phyloP scores from a whole-genome alignment of 805 yeast genomes.

The Lachancea meyersii region DNA sequence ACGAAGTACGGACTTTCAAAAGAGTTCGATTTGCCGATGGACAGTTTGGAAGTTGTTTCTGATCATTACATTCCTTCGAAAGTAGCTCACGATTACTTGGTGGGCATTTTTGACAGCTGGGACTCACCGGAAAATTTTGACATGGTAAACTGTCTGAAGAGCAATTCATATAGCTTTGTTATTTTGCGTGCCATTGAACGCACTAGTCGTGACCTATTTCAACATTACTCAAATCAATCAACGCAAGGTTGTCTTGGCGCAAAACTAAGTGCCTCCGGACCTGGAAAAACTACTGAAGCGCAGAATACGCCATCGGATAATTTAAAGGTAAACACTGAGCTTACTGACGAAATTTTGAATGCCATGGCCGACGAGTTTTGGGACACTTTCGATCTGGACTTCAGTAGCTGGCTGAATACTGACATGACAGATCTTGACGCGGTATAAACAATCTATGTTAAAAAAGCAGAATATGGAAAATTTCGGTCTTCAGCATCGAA shows the following conservation, averaged over 20 bases:
- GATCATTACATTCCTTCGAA: conserved; percentile 5
- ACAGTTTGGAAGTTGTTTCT: conserved; percentile 1
- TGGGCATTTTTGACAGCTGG: background rate
- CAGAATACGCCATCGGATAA: too few species aligned
- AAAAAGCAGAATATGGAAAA: too few species aligned
- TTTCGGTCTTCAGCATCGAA: background rate
- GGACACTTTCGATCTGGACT: conserved; percentile 3
- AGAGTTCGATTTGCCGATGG: conserved; percentile 7
- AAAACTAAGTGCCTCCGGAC: background rate
- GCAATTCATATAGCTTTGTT: conserved; percentile 4
- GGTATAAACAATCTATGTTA: background rate
- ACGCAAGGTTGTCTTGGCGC: too few species aligned
- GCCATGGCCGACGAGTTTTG: conserved; percentile 9
- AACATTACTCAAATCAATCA: too few species aligned
- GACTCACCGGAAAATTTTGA: conserved; percentile 5
- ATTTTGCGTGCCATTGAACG: conserved; percentile 3
- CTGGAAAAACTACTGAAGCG: background rate
- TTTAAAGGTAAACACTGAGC: background rate
- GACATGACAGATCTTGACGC: background rate
- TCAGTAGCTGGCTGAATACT: background rate
- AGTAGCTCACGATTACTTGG: background rate
- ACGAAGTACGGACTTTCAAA: conserved; percentile 1
- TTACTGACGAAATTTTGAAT: conserved; percentile 5
- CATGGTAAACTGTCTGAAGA: background rate
- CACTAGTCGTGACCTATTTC: conserved; percentile 2